A percentile compares a stretch with the other conserved stretches of the same genome.
Conservation (phyloP, 75 land plant species). For the Isoetes taiwanensis region DNA sequence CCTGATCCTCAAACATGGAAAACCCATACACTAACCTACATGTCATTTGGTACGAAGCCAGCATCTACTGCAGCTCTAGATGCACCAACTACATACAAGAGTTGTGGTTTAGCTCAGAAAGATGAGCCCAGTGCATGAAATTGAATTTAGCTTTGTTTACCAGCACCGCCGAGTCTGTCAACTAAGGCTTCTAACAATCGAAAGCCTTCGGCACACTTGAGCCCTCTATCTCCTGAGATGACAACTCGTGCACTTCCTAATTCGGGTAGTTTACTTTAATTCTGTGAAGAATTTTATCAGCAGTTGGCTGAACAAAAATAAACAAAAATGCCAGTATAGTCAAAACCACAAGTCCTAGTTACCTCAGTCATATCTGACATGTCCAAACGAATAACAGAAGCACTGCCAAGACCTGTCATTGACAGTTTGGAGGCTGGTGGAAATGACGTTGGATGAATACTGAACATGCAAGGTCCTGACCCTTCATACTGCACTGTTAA, state of each 20-base stretch:
- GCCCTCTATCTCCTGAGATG: constrained; percentile 80
- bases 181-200: constrained; percentile 84
- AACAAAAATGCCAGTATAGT: no score
- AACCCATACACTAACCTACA: constrained; percentile 66
- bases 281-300: constrained; percentile 23
- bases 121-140: no score
- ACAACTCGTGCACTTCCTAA: constrained; percentile 89
- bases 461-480: constrained; percentile 62
- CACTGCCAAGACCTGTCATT: constrained; percentile 18
- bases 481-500: constrained; percentile 65
- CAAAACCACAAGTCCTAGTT: no score
- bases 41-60: constrained; percentile 93
- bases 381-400: constrained; percentile 55
- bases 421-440: constrained; percentile 12
- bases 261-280: constrained; percentile 75
- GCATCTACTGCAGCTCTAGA: constrained; percentile 99
- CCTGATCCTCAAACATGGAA: no score
- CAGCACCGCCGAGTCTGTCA: constrained; percentile 94
- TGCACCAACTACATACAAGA: constrained; percentile 65
- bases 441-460: constrained; percentile 75
- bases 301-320: background rate
- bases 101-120: no score
- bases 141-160: constrained; percentile 30
- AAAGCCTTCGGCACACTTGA: constrained; percentile 87
- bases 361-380: constrained; percentile 65